These are phyloP conservation scores for Zasmidium cellare DNA, from an alignment of 2,329 filamentous ascomycete genomes.

Conservation along the genomic window DNA sequence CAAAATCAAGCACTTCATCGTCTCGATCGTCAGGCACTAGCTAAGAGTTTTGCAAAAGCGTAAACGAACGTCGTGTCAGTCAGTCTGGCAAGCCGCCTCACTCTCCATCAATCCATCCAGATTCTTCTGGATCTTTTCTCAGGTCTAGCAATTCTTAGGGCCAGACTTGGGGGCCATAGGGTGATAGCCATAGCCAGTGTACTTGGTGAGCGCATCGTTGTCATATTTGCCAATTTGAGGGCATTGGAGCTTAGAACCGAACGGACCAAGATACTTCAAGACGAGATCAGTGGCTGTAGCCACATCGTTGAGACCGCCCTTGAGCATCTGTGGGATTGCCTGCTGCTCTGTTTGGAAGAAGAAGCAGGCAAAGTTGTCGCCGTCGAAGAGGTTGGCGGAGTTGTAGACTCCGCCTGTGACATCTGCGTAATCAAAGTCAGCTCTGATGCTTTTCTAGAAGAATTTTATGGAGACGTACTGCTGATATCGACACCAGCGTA, in stretches of 20 bases:
- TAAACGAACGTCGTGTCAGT: not conserved
- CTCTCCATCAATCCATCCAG: no score
- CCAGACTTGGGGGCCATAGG: not conserved
- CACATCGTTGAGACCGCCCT: not conserved
- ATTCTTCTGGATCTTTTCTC: no score
- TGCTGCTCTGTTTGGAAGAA: not conserved
- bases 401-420: slow-evolving; percentile 46
- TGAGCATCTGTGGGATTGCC: not conserved
- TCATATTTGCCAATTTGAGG: not conserved
- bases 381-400: slow-evolving; percentile 15
- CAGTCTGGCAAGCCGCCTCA: no score
- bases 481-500: slow-evolving; percentile 35
- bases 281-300: not conserved
- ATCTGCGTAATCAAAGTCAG: slow-evolving; percentile 13
- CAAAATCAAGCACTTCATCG: not conserved
- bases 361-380: slow-evolving; percentile 6
- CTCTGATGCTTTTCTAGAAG: not conserved
- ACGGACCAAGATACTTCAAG: not conserved
- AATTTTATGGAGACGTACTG: not conserved
- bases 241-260: not conserved
- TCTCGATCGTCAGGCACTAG: not conserved
- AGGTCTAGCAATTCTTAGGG: not conserved
- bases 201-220: not conserved
- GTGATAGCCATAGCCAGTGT: not conserved
- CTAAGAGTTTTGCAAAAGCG: not conserved